Evolutionary conservation across 176 grass and related monocot species (phyloP).

Genomic region (Zea luxurians): DNA sequence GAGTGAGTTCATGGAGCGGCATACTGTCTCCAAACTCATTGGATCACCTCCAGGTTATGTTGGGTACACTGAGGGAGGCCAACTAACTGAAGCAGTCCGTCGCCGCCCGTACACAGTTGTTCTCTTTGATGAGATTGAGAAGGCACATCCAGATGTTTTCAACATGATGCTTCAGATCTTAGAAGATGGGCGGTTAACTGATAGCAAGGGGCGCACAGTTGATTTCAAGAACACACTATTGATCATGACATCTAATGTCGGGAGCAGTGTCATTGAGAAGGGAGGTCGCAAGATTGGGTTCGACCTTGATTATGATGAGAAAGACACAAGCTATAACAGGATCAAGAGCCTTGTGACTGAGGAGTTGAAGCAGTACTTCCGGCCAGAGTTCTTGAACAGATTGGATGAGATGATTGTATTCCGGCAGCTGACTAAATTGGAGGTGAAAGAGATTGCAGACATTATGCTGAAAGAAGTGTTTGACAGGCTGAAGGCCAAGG

Average conservation of each 20-base stretch:
- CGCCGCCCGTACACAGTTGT: conserved; percentile 89
- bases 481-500: conserved; percentile 82
- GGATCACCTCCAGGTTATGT: conserved; percentile 97
- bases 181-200: conserved; percentile 92
- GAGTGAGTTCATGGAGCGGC: conserved; percentile 99
- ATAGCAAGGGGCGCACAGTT: conserved; percentile 87
- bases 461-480: conserved; percentile 99
- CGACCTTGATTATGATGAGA: conserved; percentile 81
- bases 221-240: conserved; percentile 93
- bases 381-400: conserved; percentile 90
- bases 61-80: conserved; percentile 92
- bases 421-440: conserved; percentile 88
- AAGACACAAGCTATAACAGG: conserved; percentile 89
- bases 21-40: conserved; percentile 92
- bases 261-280: conserved; percentile 94
- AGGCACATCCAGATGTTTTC: conserved; percentile 98
- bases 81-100: conserved; percentile 89
- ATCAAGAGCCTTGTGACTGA: conserved; percentile 93
- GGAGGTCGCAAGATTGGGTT: conserved; percentile 89
- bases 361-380: conserved; percentile 94
- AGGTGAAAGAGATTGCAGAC: conserved; percentile 97
- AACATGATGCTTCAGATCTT: conserved; percentile 99
- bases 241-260: conserved; percentile 93
- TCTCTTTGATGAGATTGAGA: conserved; percentile 97
- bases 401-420: conserved; percentile 98